These are phyloP conservation scores for Penicillium sclerotiorum DNA, from an alignment of 2,329 filamentous ascomycete species.

Conservation along the genomic window DNA sequence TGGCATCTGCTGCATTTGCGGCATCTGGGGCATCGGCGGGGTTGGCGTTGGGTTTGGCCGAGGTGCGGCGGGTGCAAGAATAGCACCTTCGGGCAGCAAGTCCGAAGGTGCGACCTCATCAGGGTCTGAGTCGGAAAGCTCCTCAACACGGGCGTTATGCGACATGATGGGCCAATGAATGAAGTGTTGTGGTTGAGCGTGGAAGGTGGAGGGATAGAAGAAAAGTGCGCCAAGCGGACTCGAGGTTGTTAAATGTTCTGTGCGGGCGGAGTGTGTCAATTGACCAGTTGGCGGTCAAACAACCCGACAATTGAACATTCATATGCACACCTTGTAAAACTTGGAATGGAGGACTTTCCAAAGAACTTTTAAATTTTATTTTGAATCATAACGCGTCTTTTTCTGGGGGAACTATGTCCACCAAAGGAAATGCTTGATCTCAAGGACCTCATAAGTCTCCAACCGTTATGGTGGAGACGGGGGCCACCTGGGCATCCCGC, in stretches of 20 bases:
- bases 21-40: slow-evolving; percentile 8
- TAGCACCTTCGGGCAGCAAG: slow-evolving; percentile 47
- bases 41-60: slow-evolving; percentile 6
- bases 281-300: neutral
- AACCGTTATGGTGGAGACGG: too few species aligned
- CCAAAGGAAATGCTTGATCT: too few species aligned
- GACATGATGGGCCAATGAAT: slow-evolving; percentile 62
- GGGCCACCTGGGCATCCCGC: too few species aligned
- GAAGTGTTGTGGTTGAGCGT: neutral
- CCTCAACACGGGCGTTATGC: slow-evolving; percentile 80
- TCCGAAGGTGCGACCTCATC: slow-evolving; percentile 80
- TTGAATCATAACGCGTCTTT: too few species aligned
- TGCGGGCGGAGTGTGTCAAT: slow-evolving; percentile 2
- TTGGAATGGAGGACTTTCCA: too few species aligned
- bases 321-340: too few species aligned
- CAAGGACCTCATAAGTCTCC: too few species aligned
- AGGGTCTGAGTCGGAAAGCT: slow-evolving; percentile 88
- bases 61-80: slow-evolving; percentile 41
- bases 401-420: too few species aligned
- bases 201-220: neutral
- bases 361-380: too few species aligned
- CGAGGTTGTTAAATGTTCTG: neutral
- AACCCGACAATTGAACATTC: too few species aligned
- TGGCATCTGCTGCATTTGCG: slow-evolving; percentile 29
- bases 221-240: slow-evolving; percentile 1